Conservation (phyloP, 2,329 filamentous ascomycete genomes). For the Claviceps fusiformis region DNA sequence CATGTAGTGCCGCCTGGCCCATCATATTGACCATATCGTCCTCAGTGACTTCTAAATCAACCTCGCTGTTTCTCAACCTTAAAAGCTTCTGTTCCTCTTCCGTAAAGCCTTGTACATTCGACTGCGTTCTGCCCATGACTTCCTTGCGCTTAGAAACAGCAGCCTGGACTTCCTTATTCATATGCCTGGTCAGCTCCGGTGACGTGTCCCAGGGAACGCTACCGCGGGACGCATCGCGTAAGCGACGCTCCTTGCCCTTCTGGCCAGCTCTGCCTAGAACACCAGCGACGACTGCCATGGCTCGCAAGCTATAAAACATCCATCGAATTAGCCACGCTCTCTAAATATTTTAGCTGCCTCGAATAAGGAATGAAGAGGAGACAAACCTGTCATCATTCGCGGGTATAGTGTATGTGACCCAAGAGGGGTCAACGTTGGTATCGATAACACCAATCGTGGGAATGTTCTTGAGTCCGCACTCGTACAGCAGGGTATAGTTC, state of each 20-base stretch:
- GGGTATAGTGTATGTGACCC: conserved; percentile 92
- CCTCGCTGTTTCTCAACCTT: conserved; percentile 12
- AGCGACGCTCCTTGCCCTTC: conserved; percentile 55
- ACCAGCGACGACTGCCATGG: conserved; percentile 68
- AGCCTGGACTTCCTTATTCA: conserved; percentile 18
- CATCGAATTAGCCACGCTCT: conserved; percentile 3
- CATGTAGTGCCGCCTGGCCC: conserved; percentile 9
- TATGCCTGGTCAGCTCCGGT: conserved; percentile 26
- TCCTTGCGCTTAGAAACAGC: conserved; percentile 20
- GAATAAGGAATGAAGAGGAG: background rate
- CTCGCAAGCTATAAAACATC: conserved; percentile 50
- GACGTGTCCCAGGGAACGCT: conserved; percentile 47
- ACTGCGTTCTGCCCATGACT: conserved; percentile 23
- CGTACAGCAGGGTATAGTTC: conserved; percentile 80
- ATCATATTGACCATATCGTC: conserved; percentile 24
- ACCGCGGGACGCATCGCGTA: conserved; percentile 48
- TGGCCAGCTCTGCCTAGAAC: conserved; percentile 76
- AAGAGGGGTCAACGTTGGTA: conserved; percentile 81
- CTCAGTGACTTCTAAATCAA: conserved; percentile 18
- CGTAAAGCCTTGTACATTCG: conserved; percentile 22
- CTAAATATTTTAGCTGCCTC: too few relatives aligned
- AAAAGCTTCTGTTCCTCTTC: conserved; percentile 25
- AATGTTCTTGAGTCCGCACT: conserved; percentile 77
- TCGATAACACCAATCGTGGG: conserved; percentile 93
- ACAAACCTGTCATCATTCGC: conserved; percentile 85